Evolutionary conservation across 768 basidiomycete genomes (phyloP).

Genomic region (Nidula microcarpa): DNA sequence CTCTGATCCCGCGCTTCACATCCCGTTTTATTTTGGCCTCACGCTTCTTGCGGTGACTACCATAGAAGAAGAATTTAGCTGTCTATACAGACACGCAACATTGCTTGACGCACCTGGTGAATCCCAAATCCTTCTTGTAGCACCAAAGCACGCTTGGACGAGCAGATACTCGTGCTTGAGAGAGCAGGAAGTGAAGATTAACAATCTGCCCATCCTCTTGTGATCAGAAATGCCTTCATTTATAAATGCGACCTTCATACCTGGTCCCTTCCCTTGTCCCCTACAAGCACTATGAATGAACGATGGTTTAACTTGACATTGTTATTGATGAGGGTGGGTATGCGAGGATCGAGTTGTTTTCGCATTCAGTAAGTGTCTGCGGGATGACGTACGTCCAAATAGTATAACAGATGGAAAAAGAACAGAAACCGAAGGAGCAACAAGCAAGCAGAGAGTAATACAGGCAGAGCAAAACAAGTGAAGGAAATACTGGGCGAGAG

Average conservation of each 20-base stretch:
- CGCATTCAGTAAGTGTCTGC: slow-evolving; percentile 43
- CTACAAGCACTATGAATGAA: slow-evolving; percentile 94
- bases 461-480: too few relatives aligned
- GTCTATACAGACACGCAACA: slow-evolving; percentile 11
- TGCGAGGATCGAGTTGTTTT: slow-evolving; percentile 89
- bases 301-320: slow-evolving; percentile 92
- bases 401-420: too few relatives aligned
- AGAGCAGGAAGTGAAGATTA: slow-evolving; percentile 92
- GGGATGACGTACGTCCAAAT: too few relatives aligned
- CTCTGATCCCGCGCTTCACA: slow-evolving; percentile 89
- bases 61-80: slow-evolving; percentile 1
- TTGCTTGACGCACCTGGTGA: slow-evolving; percentile 62
- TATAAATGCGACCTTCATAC: slow-evolving; percentile 30
- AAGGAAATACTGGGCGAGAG: too few relatives aligned
- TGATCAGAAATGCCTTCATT: background rate
- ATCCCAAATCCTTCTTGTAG: slow-evolving; percentile 98
- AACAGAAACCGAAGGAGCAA: too few relatives aligned
- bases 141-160: slow-evolving; percentile 95
- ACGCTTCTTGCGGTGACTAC: slow-evolving; percentile 91
- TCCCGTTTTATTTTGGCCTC: slow-evolving; percentile 97
- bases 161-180: slow-evolving; percentile 85
- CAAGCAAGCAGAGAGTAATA: too few relatives aligned
- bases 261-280: slow-evolving; percentile 92
- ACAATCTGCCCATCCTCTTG: slow-evolving; percentile 57
- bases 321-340: slow-evolving; percentile 88